A percentile compares a stretch with the other conserved stretches of the same genome.
Evolutionary conservation across 805 yeast genomes (phyloP).

Genomic region (Metschnikowia baotianmanensis): DNA sequence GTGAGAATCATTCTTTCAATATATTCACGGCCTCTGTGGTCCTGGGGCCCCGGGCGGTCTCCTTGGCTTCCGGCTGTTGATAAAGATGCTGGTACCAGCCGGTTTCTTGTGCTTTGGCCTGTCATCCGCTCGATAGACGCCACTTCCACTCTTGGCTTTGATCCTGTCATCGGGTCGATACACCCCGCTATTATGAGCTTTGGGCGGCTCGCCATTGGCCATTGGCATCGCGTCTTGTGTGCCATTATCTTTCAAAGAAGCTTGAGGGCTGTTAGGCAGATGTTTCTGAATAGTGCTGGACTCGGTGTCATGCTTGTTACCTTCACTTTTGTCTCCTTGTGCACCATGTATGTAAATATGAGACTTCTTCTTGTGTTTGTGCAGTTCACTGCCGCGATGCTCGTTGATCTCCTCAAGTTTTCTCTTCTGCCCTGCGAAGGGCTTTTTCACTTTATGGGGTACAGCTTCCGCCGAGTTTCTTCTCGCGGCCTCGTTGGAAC

Average conservation of each 20-base stretch:
- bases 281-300: no score
- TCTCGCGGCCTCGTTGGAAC: no score
- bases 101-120: conserved; percentile 2
- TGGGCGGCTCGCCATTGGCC: conserved; percentile 5
- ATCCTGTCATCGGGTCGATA: conserved; percentile 11
- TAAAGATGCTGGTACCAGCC: conserved; percentile 12
- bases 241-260: neutral
- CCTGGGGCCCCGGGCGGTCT: conserved; percentile 9
- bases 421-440: conserved; percentile 1
- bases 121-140: conserved; percentile 12
- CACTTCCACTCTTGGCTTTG: conserved; percentile 11
- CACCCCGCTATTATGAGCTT: conserved; percentile 13
- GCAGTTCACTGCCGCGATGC: neutral
- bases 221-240: neutral
- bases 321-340: no score
- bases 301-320: no score
- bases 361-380: conserved; percentile 4
- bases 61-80: conserved; percentile 10
- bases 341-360: conserved; percentile 5
- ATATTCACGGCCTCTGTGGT: no score
- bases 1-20: neutral
- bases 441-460: no score
- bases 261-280: no score
- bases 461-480: no score
- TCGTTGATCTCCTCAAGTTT: conserved; percentile 1